These are phyloP conservation scores for Cantharellus anzutake DNA, from an alignment of 768 basidiomycete genomes.

Conservation along the genomic window DNA sequence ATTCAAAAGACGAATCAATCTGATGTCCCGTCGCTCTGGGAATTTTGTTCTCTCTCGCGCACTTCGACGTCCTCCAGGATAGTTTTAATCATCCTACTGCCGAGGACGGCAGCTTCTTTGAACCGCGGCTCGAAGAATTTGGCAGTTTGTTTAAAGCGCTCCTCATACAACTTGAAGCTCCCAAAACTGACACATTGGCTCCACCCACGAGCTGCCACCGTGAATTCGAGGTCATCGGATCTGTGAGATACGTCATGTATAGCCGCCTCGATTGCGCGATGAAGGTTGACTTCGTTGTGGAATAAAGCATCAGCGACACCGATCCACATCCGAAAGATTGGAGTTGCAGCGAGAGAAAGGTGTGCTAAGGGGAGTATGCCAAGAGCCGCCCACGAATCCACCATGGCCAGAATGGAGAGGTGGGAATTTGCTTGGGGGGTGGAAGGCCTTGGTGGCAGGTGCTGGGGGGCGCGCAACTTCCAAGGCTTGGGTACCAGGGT, in stretches of 20 bases:
- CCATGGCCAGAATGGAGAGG: conserved; percentile 89
- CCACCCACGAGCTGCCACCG: conserved; percentile 87
- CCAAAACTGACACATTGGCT: conserved; percentile 89
- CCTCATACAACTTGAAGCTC: conserved; percentile 70
- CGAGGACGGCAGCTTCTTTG: conserved; percentile 64
- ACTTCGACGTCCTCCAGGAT: conserved; percentile 28
- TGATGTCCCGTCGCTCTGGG: no score
- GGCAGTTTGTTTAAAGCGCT: conserved; percentile 62
- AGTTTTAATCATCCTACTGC: conserved; percentile 77
- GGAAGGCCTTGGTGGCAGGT: background rate
- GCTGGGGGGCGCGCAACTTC: background rate
- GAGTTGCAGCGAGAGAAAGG: conserved; percentile 84
- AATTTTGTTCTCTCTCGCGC: background rate
- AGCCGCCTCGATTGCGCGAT: conserved; percentile 54
- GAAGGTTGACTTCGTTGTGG: conserved; percentile 39
- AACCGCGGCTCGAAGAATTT: conserved; percentile 75
- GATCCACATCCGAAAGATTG: conserved; percentile 90
- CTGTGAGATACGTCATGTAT: conserved; percentile 62
- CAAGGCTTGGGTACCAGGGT: conserved; percentile 35
- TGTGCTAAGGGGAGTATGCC: conserved; percentile 78
- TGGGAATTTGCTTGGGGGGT: conserved; percentile 49
- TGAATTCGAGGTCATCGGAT: conserved; percentile 84
- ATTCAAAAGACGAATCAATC: no score
- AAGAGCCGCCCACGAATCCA: conserved; percentile 89
- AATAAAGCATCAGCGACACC: conserved; percentile 95